Percentiles rank a stretch among this genome's conserved stretches.
phyloP scores from a whole-genome alignment of 2,329 filamentous ascomycete species.

The Tolypocladium tundrense region DNA sequence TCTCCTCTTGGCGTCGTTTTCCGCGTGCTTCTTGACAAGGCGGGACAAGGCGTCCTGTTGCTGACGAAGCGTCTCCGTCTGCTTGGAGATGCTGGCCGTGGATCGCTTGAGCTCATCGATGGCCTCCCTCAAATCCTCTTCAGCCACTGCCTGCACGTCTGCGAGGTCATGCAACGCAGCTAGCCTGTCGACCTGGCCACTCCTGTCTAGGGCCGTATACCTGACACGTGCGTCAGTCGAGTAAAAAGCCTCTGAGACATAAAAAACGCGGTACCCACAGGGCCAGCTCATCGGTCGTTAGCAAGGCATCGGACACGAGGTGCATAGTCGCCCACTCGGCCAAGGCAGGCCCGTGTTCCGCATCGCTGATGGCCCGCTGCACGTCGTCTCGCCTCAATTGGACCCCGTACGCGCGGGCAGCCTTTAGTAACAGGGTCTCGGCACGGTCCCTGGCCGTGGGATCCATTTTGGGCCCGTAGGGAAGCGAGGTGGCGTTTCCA shows the following conservation, averaged over 20 bases:
- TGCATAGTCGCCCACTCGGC: conserved; percentile 39
- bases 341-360: conserved; percentile 23
- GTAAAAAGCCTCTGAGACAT: conserved; percentile 5
- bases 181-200: conserved; percentile 36
- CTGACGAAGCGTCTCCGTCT: conserved; percentile 48
- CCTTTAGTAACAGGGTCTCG: conserved; percentile 22
- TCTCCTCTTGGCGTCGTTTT: conserved; percentile 16
- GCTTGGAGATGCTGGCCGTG: conserved; percentile 52
- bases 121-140: conserved; percentile 50
- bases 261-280: conserved; percentile 27
- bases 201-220: conserved; percentile 37
- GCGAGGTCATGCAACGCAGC: conserved; percentile 34
- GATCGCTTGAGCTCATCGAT: conserved; percentile 55
- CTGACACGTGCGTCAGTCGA: conserved; percentile 20
- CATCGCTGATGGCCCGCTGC: conserved; percentile 24
- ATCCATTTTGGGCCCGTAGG: conserved; percentile 18
- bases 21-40: conserved; percentile 31
- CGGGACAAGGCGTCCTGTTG: conserved; percentile 51
- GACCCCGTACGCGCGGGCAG: conserved; percentile 20
- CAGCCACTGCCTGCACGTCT: conserved; percentile 39
- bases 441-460: conserved; percentile 15
- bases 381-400: conserved; percentile 24
- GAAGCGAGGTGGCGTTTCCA: conserved; percentile 20
- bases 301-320: conserved; percentile 38
- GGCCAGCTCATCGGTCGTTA: conserved; percentile 43